phyloP scores from a whole-genome alignment of 1,284 basidiomycete species.

The Ceratobasidium sp. region DNA sequence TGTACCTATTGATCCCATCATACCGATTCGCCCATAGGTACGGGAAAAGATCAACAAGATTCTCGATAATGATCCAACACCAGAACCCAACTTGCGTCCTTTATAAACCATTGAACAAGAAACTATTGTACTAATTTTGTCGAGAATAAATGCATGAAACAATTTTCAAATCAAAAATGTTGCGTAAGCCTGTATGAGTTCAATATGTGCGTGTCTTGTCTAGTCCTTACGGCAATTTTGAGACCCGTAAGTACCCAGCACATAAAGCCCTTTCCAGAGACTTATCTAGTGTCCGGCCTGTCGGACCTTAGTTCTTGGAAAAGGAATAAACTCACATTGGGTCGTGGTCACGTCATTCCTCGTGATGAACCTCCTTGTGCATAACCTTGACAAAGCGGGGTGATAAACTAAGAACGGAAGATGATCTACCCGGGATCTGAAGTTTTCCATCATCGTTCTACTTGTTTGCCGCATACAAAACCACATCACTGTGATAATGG shows the following conservation, averaged over 20 bases:
- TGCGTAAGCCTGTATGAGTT: too few species aligned
- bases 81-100: conserved; percentile 38
- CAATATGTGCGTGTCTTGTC: too few species aligned
- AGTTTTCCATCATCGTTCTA: not conserved
- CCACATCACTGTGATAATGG: not conserved
- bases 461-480: not conserved
- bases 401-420: conserved; percentile 4
- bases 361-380: not conserved
- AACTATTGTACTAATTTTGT: not conserved
- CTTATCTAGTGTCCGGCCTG: too few species aligned
- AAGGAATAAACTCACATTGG: too few species aligned
- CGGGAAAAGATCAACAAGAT: conserved; percentile 69
- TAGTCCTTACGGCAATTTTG: too few species aligned
- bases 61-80: conserved; percentile 58
- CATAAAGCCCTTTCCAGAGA: too few species aligned
- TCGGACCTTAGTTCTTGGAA: too few species aligned
- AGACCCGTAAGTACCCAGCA: too few species aligned
- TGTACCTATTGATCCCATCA: too few species aligned
- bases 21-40: not conserved
- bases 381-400: conserved; percentile 1
- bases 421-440: not conserved
- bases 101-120: not conserved
- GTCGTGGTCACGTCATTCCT: not conserved
- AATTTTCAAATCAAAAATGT: too few species aligned
- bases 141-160: too few species aligned